phyloP scores from a whole-genome alignment of 371 early-diverging fungal species.

The Haplosporangium sp. region DNA sequence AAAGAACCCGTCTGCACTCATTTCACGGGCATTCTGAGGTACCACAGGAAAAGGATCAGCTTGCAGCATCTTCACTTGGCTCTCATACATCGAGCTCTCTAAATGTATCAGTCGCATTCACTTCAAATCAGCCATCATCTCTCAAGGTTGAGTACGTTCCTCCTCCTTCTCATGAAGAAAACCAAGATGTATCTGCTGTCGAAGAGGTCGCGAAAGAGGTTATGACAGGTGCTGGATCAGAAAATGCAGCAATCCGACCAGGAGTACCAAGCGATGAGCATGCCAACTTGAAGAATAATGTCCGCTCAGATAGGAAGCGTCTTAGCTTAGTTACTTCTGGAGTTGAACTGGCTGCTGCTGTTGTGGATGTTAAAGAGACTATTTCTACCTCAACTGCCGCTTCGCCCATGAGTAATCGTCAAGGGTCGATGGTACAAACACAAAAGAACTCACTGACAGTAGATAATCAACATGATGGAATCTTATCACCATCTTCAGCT shows the following conservation, averaged over 20 bases:
- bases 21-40: constrained; percentile 18
- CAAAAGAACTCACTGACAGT: constrained; percentile 5
- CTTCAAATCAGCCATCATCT: constrained; percentile 25
- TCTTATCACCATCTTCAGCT: constrained; percentile 27
- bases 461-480: constrained; percentile 1
- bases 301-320: constrained; percentile 17
- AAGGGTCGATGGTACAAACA: not conserved
- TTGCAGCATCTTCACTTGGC: not conserved
- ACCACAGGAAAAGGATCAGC: constrained; percentile 10
- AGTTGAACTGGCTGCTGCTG: constrained; percentile 27
- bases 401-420: constrained; percentile 12
- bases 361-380: constrained; percentile 31
- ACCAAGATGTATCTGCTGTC: not conserved
- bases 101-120: constrained; percentile 6
- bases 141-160: constrained; percentile 9
- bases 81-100: not conserved
- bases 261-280: constrained; percentile 10
- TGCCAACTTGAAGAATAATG: not conserved
- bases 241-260: not conserved
- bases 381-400: constrained; percentile 1
- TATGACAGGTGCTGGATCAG: not conserved
- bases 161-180: not conserved
- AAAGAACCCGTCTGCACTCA: constrained; percentile 16
- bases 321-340: constrained; percentile 32
- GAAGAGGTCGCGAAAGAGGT: not conserved